Conservation (phyloP, 2,329 filamentous ascomycete genomes). For the Ophiostoma pallidulum region DNA sequence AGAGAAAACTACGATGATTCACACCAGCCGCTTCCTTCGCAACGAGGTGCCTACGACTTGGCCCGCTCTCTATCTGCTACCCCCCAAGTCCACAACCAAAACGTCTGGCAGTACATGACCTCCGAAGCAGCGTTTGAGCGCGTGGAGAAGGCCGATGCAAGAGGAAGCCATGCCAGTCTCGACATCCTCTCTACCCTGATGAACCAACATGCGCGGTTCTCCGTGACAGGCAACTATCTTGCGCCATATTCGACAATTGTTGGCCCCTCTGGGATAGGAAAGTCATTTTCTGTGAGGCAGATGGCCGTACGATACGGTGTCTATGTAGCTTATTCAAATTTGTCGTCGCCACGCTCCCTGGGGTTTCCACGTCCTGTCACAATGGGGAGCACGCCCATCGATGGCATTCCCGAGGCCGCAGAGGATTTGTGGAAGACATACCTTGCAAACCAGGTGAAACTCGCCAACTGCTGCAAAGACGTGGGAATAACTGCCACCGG, state of each 20-base stretch:
- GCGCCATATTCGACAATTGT: constrained; percentile 8
- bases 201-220: too few relatives aligned
- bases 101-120: too few relatives aligned
- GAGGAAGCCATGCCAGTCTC: background rate
- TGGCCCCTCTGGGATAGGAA: constrained; percentile 4
- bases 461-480: background rate
- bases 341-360: background rate
- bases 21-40: too few relatives aligned
- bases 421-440: background rate
- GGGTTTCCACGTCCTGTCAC: background rate
- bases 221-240: background rate
- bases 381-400: background rate
- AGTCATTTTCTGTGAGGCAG: constrained; percentile 2
- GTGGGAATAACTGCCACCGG: background rate
- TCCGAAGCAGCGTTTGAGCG: too few relatives aligned
- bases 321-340: constrained; percentile 1
- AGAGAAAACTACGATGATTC: too few relatives aligned
- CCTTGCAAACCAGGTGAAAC: background rate
- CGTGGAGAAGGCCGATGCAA: too few relatives aligned
- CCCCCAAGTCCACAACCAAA: too few relatives aligned
- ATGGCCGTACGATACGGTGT: constrained; percentile 1
- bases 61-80: too few relatives aligned
- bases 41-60: too few relatives aligned
- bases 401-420: background rate
- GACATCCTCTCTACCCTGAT: background rate